A percentile compares a stretch with the other conserved stretches of the same genome.
Conservation (phyloP, 1,284 basidiomycete species). For the Irpex sp. region DNA sequence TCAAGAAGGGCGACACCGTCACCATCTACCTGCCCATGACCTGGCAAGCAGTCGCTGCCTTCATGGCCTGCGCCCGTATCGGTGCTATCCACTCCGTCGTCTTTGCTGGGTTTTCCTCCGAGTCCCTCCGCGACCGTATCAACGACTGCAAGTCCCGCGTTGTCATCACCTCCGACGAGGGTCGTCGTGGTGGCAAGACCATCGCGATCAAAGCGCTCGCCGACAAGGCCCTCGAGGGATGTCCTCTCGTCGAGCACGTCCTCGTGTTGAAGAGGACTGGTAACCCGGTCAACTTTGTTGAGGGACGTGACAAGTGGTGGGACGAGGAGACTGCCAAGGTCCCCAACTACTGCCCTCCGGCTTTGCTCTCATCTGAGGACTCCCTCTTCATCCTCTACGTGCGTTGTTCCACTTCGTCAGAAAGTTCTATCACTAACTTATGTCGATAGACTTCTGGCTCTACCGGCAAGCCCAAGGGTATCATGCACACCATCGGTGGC, state of each 20-base stretch:
- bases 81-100: slow-evolving; percentile 98
- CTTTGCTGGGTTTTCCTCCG: slow-evolving; percentile 97
- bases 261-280: slow-evolving; percentile 90
- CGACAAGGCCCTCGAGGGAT: slow-evolving; percentile 86
- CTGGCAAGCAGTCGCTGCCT: slow-evolving; percentile 92
- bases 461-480: slow-evolving; percentile 96
- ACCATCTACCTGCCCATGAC: slow-evolving; percentile 88
- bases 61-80: slow-evolving; percentile 96
- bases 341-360: slow-evolving; percentile 85
- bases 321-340: slow-evolving; percentile 86
- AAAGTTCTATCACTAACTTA: not conserved
- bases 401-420: slow-evolving; percentile 29
- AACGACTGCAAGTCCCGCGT: slow-evolving; percentile 88
- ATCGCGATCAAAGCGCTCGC: slow-evolving; percentile 97
- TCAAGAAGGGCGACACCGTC: slow-evolving; percentile 96
- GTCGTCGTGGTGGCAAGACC: slow-evolving; percentile 87
- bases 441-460: slow-evolving; percentile 79
- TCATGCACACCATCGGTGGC: slow-evolving; percentile 93
- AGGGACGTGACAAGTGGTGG: slow-evolving; percentile 95
- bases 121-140: slow-evolving; percentile 90
- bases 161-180: slow-evolving; percentile 95
- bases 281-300: slow-evolving; percentile 74
- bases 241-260: slow-evolving; percentile 85
- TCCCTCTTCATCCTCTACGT: slow-evolving; percentile 98
- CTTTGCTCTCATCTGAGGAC: slow-evolving; percentile 87